phyloP scores from a whole-genome alignment of 768 basidiomycete species.

The Antrodiella citrinella region DNA sequence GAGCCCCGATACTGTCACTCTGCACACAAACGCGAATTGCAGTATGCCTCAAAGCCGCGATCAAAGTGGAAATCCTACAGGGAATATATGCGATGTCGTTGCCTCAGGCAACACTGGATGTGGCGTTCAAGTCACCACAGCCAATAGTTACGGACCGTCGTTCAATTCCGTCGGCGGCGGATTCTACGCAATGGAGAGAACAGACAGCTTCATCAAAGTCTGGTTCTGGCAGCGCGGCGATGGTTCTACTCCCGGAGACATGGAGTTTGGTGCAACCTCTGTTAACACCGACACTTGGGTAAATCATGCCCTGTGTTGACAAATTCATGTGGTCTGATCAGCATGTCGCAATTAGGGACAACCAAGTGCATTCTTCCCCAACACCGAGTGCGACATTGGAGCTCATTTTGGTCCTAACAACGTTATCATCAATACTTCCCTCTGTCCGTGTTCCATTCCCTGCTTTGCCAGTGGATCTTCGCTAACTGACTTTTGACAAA shows the following conservation, averaged over 20 bases:
- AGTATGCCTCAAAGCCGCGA: constrained; percentile 16
- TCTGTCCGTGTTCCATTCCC: constrained; percentile 37
- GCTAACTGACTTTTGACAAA: constrained; percentile 14
- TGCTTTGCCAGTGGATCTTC: background rate
- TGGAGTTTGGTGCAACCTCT: constrained; percentile 29
- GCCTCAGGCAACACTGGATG: background rate
- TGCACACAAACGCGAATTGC: constrained; percentile 38
- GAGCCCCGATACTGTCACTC: constrained; percentile 39
- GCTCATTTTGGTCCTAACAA: constrained; percentile 48
- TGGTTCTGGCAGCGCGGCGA: constrained; percentile 63
- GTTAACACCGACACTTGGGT: constrained; percentile 48
- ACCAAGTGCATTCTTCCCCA: constrained; percentile 56
- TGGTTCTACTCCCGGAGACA: constrained; percentile 36
- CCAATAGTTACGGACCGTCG: constrained; percentile 44
- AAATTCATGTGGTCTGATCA: no score
- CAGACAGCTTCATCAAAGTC: constrained; percentile 47
- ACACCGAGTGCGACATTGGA: constrained; percentile 46
- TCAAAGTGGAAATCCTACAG: constrained; percentile 18
- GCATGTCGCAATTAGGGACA: constrained; percentile 25
- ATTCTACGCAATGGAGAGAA: constrained; percentile 60
- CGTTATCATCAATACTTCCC: constrained; percentile 63
- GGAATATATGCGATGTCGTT: background rate
- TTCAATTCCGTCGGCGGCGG: constrained; percentile 58
- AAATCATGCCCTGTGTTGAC: no score
- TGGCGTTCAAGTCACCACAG: constrained; percentile 14